Evolutionary conservation across 768 basidiomycete species (phyloP).

Genomic region (Tubosaeta sp.): DNA sequence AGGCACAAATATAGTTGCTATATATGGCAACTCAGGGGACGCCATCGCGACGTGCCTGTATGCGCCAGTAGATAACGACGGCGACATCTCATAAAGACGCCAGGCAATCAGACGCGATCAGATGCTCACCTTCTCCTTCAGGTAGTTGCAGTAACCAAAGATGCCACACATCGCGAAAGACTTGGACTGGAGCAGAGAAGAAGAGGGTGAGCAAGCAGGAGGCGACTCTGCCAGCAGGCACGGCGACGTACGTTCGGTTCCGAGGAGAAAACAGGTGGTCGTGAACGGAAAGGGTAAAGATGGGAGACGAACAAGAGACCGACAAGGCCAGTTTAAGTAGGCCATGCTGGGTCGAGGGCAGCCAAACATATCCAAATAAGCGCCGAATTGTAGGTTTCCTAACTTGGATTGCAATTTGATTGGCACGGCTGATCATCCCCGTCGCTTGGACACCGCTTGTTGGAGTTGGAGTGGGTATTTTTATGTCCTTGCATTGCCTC

Average conservation of each 20-base stretch:
- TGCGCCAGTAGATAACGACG: constrained; percentile 2
- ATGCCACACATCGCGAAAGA: constrained; percentile 80
- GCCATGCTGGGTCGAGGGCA: constrained; percentile 27
- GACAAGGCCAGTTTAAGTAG: constrained; percentile 28
- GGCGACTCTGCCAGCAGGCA: neutral
- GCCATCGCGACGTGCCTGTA: constrained; percentile 4
- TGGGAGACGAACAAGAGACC: constrained; percentile 13
- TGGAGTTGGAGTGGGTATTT: constrained; percentile 7
- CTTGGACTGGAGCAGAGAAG: neutral
- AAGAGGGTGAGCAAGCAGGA: neutral
- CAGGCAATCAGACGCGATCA: neutral
- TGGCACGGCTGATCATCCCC: constrained; percentile 5
- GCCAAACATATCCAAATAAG: constrained; percentile 30
- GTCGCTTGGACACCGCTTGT: constrained; percentile 16
- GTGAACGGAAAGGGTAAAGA: constrained; percentile 19
- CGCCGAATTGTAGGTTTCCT: constrained; percentile 5
- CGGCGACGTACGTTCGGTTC: constrained; percentile 8
- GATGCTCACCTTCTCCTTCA: constrained; percentile 85
- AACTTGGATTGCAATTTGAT: constrained; percentile 5
- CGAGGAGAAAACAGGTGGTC: neutral
- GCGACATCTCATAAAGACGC: neutral
- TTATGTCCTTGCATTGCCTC: constrained; percentile 6
- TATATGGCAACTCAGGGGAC: constrained; percentile 14
- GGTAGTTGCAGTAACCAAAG: constrained; percentile 92
- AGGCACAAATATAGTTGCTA: constrained; percentile 9